Evolutionary conservation across 2,329 filamentous ascomycete genomes (phyloP), one percentile per base, ranked within the genome.

Genomic region (Diaporthe sp.): DNA sequence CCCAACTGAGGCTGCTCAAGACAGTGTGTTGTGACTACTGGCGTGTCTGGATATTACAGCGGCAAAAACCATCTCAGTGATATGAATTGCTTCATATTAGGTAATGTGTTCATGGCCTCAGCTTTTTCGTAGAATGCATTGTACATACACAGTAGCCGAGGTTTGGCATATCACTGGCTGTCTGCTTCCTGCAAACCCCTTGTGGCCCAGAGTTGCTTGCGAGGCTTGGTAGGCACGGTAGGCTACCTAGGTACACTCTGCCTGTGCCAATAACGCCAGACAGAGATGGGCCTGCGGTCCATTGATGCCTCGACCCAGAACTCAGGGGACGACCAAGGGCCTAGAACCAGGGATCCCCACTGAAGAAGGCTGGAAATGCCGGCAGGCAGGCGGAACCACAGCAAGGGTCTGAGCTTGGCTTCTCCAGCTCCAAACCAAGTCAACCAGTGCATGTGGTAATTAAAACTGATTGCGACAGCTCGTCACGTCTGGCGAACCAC

Each of bases 391-490:
- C 61, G 47, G 63, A 53, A 68, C 63, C 47, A 22, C 15, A 39
- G 47, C 63, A 39, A 12, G 63, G 63, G 47, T 68, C 32, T 27
- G 10, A 68, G 63, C 63, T 53, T 68, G 63, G 63, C 63, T 66
- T 51, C 63, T 68, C 63, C 63, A 68, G 63, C 47, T 68, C 63
- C 63, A 68, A 68, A n/a, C 63, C n/a, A n/a, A n/a, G n/a, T n/a
- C n/a, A n/a, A n/a, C n/a, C 32, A 44, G 47, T 39, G 63, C 63
- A 68, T 68, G 63, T 68, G 63, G 47, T 68, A 68, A 68, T 68
- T 68, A 68, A 68, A 68, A 68, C 63, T 53, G 63, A 68, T 68
- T 68, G 63, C 63, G 63, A 68, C 63, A 68, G 63, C 63, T 53
- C 63, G 63, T 68, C 47, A 53, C 32, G 63, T 39, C 47, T 35